Percentiles rank a stretch among this genome's conserved stretches.
Evolutionary conservation across 345 rosid species (phyloP).

Genomic region (Stellera chamaejasme): DNA sequence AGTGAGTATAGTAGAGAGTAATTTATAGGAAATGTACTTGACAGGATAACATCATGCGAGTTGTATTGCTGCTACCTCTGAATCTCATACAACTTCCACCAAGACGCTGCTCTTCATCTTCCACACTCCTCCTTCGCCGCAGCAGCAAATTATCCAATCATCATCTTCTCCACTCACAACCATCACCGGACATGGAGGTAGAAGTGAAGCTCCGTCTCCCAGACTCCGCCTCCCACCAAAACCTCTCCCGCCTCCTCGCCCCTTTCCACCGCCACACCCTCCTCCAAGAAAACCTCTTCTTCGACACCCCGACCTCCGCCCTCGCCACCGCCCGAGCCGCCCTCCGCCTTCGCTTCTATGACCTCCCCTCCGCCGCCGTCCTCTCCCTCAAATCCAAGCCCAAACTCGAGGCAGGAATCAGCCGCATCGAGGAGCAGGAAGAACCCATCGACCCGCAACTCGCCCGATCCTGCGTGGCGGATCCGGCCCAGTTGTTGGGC

Average conservation of each 20-base stretch:
- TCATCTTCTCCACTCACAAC: too few species aligned
- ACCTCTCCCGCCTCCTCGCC: conserved; percentile 33
- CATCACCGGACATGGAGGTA: conserved; percentile 34
- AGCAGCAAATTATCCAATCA: too few species aligned
- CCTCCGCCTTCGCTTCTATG: conserved; percentile 57
- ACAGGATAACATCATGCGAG: too few species aligned
- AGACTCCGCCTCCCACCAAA: conserved; percentile 27
- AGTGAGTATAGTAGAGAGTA: too few species aligned
- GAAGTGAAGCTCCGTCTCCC: conserved; percentile 53
- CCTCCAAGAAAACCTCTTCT: conserved; percentile 54
- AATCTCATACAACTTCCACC: too few species aligned
- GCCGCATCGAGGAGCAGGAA: conserved; percentile 55
- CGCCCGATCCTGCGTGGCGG: conserved; percentile 29
- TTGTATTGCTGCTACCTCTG: too few species aligned
- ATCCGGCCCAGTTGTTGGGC: conserved; percentile 21
- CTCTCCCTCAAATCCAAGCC: conserved; percentile 62
- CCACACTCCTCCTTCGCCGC: too few species aligned
- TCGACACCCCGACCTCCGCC: conserved; percentile 33
- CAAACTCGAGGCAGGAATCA: conserved; percentile 33
- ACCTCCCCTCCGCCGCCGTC: conserved; percentile 29
- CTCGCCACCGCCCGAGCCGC: conserved; percentile 38
- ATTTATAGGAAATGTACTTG: too few species aligned
- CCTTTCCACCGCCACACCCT: conserved; percentile 43
- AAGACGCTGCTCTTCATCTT: too few species aligned
- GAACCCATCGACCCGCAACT: conserved; percentile 34